Conservation (phyloP, 148 eudicot species). For the Rhododendron simsii region DNA sequence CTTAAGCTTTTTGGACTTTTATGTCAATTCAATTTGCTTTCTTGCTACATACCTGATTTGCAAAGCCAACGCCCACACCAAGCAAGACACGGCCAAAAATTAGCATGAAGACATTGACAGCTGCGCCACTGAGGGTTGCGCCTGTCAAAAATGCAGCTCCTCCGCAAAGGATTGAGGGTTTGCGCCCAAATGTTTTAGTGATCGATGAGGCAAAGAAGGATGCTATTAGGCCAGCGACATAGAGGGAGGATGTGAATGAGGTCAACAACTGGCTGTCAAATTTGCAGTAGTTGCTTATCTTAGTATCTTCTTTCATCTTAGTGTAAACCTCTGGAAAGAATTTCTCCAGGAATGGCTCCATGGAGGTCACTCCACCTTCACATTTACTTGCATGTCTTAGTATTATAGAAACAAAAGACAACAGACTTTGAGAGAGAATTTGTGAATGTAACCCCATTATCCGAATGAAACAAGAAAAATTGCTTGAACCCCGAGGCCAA, state of each 20-base stretch:
- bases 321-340: conserved; percentile 34
- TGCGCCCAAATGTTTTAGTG: conserved; percentile 38
- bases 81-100: conserved; percentile 43
- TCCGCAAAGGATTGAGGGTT: conserved; percentile 33
- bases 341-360: conserved; percentile 39
- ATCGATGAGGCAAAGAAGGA: conserved; percentile 34
- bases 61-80: conserved; percentile 48
- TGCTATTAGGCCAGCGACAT: conserved; percentile 39
- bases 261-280: conserved; percentile 40
- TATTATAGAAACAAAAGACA: neutral
- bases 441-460: neutral
- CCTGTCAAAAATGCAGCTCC: conserved; percentile 37
- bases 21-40: neutral
- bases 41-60: conserved; percentile 35
- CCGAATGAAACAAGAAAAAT: neutral
- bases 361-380: conserved; percentile 52
- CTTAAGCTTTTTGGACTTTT: neutral
- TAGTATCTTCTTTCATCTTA: conserved; percentile 30
- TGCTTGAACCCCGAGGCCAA: neutral
- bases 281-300: conserved; percentile 44
- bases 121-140: conserved; percentile 27
- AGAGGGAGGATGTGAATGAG: conserved; percentile 41
- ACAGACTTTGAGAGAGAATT: neutral
- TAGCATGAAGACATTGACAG: conserved; percentile 36
- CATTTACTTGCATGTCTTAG: neutral